Conservation (phyloP, 176 grass and related monocot species). For the Ensete ventricosum region DNA sequence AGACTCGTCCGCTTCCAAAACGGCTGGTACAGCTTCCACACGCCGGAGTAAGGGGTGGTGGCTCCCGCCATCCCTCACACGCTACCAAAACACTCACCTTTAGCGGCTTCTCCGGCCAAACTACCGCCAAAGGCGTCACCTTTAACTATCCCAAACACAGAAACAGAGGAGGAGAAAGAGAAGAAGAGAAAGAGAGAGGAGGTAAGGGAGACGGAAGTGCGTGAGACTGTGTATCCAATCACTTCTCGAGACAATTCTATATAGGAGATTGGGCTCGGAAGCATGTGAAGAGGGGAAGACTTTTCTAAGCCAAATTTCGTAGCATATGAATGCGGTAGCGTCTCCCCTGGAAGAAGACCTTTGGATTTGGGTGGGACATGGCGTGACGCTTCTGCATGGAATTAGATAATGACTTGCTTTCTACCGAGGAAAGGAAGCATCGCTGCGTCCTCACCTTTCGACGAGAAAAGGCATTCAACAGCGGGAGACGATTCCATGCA, state of each 20-base stretch:
- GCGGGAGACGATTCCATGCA: too few relatives aligned
- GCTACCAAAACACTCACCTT: not conserved
- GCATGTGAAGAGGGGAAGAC: not conserved
- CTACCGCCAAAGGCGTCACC: not conserved
- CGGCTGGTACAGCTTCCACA: conserved; percentile 2
- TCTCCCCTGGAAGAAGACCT: too few relatives aligned
- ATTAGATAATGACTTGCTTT: too few relatives aligned
- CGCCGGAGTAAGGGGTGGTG: conserved; percentile 3
- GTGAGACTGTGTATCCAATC: not conserved
- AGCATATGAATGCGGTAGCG: too few relatives aligned
- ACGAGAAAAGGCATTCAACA: too few relatives aligned
- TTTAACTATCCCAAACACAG: not conserved
- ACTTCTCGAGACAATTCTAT: not conserved
- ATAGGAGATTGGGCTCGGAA: not conserved
- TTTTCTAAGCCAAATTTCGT: too few relatives aligned
- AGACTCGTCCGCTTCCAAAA: conserved; percentile 31
- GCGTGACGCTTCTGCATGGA: too few relatives aligned
- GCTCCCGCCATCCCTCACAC: conserved; percentile 13
- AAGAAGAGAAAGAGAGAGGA: not conserved
- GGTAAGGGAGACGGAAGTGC: not conserved
- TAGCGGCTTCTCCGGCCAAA: not conserved
- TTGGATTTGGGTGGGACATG: too few relatives aligned
- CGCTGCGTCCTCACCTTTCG: too few relatives aligned
- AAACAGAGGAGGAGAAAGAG: not conserved
- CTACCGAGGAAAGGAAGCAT: too few relatives aligned